Evolutionary conservation across 169 alveolate genomes (phyloP), one percentile per base, ranked within the genome.

Genomic region (Cryptosporidium sp.): DNA sequence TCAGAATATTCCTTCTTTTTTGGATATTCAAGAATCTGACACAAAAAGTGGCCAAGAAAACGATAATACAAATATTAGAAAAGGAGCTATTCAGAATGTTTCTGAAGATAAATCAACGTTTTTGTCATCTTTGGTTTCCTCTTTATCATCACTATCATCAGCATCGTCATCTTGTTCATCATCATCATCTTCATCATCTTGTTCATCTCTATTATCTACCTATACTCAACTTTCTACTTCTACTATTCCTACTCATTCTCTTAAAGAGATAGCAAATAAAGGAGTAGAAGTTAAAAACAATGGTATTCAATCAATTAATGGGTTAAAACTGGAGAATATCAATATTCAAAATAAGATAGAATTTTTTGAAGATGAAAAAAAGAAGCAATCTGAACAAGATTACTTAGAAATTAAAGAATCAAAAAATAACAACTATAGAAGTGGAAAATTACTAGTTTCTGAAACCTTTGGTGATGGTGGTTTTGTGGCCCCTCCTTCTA

Each of bases 391-490:
- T 56, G 37, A 29, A 23, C 33, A 18, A 23, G 39, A 56, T 26
- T 56, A 56, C 35, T 56, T 56, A 29, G 67, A 37, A 56, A 23
- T 56, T 56, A 56, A 26, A n/a, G 37, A 56, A 26, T 56, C 67
- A 56, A 56, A 26, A 23, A 10, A 56, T 21, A 56, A 56, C 35
- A 5, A 10, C 48, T 6, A 39, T 8, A 9, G 16, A 56, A 5
- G 3, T 23, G 48, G 45, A 29, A 33, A 29, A 51, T 23, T n/a
- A 45, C 26, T n/a, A 18, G 45, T 21, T 14, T 42, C 33, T 14
- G 85, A 70, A 70, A 1, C 85, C 58, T 23, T 16, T n/a, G 48
- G 29, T 21, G 85, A 23, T 31, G 72, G 86, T 73, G 86, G 60
- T 58, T 31, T 73, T 35, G 60, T 29, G 53, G 68, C 86, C 56